Percentiles rank a stretch among this genome's conserved stretches.
Conservation (phyloP, 1,284 basidiomycete genomes). For the Xerocomus cyaneibrunnescens region DNA sequence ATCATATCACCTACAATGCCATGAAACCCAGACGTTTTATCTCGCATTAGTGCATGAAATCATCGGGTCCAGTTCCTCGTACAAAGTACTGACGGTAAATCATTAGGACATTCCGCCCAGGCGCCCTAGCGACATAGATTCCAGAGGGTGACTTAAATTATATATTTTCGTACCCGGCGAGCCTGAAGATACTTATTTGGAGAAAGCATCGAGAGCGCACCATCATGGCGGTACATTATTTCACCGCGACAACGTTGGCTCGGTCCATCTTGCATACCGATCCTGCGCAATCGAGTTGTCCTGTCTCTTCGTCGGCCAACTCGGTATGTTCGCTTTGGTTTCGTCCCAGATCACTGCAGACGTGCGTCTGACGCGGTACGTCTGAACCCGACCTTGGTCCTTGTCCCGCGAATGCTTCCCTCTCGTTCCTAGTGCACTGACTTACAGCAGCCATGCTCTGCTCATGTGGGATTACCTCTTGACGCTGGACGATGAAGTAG, state of each 20-base stretch:
- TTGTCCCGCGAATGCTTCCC: background rate
- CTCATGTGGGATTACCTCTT: slow-evolving; percentile 8
- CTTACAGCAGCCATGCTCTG: background rate
- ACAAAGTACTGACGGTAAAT: background rate
- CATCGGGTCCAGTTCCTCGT: background rate
- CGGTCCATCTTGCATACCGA: background rate
- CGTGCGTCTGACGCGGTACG: background rate
- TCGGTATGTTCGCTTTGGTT: background rate
- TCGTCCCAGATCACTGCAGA: background rate
- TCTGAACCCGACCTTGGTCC: background rate
- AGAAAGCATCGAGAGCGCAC: no score
- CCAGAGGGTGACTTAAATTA: background rate
- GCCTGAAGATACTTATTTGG: background rate
- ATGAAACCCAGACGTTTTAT: background rate
- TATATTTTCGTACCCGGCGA: background rate
- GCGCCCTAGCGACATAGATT: background rate
- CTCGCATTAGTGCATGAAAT: background rate
- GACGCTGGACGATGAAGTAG: slow-evolving; percentile 9
- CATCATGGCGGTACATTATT: no score
- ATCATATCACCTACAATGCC: background rate
- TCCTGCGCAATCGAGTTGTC: background rate
- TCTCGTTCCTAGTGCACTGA: background rate
- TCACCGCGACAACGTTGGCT: background rate
- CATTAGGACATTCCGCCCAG: background rate
- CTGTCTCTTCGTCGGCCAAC: background rate